A percentile compares a stretch with the other conserved stretches of the same genome.
phyloP scores from a whole-genome alignment of 257 asterid genomes.

The Cordia subcordata region DNA sequence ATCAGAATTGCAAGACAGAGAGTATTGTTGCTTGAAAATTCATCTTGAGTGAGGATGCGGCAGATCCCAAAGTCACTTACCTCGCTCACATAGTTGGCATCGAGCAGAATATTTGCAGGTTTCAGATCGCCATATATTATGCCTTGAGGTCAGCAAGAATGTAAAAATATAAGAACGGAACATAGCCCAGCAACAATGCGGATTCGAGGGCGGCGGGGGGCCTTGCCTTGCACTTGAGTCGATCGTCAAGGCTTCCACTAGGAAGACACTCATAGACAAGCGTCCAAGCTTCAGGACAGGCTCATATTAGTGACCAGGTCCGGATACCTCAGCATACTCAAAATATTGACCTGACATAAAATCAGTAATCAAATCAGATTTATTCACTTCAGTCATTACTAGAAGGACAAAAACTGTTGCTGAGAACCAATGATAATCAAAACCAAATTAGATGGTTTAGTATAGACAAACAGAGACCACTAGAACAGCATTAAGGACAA shows the following conservation, averaged over 20 bases:
- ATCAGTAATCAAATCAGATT: slow-evolving; percentile 6
- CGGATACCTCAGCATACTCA: slow-evolving; percentile 92
- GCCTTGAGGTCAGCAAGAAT: slow-evolving; percentile 57
- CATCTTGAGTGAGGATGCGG: slow-evolving; percentile 38
- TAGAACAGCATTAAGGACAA: too few relatives aligned
- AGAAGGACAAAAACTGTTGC: neutral
- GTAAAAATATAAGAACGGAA: slow-evolving; percentile 79
- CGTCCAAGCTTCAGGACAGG: slow-evolving; percentile 76
- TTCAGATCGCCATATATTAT: slow-evolving; percentile 79
- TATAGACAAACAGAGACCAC: too few relatives aligned
- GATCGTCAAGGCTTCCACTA: slow-evolving; percentile 93
- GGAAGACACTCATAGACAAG: slow-evolving; percentile 84
- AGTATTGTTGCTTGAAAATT: slow-evolving; percentile 30
- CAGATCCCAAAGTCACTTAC: slow-evolving; percentile 82
- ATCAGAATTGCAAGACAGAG: slow-evolving; percentile 42
- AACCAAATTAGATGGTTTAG: too few relatives aligned
- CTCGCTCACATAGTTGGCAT: slow-evolving; percentile 65
- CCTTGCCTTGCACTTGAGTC: slow-evolving; percentile 74
- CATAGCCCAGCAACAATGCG: slow-evolving; percentile 84
- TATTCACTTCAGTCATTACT: neutral
- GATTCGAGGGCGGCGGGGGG: slow-evolving; percentile 86
- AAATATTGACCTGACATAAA: slow-evolving; percentile 53
- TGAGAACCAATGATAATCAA: too few relatives aligned
- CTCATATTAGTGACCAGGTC: slow-evolving; percentile 81
- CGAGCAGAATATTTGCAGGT: slow-evolving; percentile 78